phyloP scores from a whole-genome alignment of 2,329 filamentous ascomycete genomes.

The Pyrenophora graminea region DNA sequence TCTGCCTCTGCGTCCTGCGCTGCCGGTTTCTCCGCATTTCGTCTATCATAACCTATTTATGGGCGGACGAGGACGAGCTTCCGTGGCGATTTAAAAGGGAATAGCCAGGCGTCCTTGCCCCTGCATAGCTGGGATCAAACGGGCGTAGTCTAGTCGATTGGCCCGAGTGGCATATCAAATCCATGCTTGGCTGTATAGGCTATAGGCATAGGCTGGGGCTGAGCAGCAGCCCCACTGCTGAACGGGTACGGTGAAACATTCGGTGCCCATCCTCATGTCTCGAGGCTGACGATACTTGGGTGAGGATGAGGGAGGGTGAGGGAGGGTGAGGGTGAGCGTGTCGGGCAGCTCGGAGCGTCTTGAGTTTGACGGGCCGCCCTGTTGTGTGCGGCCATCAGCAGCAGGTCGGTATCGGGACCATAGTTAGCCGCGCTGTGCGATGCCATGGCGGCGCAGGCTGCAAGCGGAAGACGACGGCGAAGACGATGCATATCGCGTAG shows the following conservation, averaged over 20 bases:
- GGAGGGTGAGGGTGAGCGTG: neutral
- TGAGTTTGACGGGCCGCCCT: neutral
- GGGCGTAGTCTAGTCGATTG: slow-evolving; percentile 25
- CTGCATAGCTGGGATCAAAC: slow-evolving; percentile 33
- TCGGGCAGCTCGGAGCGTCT: slow-evolving; percentile 6
- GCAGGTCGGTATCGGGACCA: slow-evolving; percentile 1
- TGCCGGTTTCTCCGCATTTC: slow-evolving; percentile 44
- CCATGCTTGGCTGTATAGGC: slow-evolving; percentile 20
- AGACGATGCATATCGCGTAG: slow-evolving; percentile 23
- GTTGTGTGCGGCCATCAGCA: neutral
- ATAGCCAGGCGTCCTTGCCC: slow-evolving; percentile 27
- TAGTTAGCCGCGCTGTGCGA: slow-evolving; percentile 20
- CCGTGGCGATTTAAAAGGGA: slow-evolving; percentile 26
- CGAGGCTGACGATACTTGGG: slow-evolving; percentile 13
- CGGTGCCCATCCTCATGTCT: slow-evolving; percentile 32
- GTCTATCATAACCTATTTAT: slow-evolving; percentile 41
- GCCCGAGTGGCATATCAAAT: slow-evolving; percentile 35
- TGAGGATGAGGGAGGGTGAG: no score
- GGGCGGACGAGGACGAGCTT: slow-evolving; percentile 35
- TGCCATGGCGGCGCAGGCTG: neutral
- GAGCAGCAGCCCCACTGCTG: slow-evolving; percentile 17
- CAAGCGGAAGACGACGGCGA: slow-evolving; percentile 11
- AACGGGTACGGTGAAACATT: slow-evolving; percentile 34
- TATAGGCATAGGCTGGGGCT: slow-evolving; percentile 4
- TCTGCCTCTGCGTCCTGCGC: slow-evolving; percentile 16